Evolutionary conservation across 2,329 filamentous ascomycete genomes (phyloP), one percentile per base, ranked within the genome.

Genomic region (Ophiostoma piceae): DNA sequence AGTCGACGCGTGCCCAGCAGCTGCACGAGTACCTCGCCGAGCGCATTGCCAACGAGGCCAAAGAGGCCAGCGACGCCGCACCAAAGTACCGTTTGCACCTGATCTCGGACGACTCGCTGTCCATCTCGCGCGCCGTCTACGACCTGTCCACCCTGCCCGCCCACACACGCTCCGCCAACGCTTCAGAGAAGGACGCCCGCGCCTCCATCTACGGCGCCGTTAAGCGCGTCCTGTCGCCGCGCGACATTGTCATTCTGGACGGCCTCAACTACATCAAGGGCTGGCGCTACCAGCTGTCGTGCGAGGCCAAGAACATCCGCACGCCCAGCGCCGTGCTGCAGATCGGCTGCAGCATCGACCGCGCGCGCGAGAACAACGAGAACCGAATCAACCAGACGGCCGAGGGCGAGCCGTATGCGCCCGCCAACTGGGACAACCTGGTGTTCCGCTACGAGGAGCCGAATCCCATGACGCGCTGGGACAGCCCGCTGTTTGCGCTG

Each of bases 211-310:
- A 91, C 77, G 92, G 86, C 71, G 91, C 92, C 71, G 89, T 94
- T 65, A 94, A 94, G 82, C 85, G 92, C 62, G 85, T 88, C 67
- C 83, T 96, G 39, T 88, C 85, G 71, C 85, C 88, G 70, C 87
- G 87, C 75, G 90, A 92, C 76, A 88, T 96, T 71, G 90, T 95
- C 68, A 87, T 96, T 66, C 86, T 92, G 19, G 92, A 96, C 77
- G 88, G 89, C 1, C 81, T 92, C 71, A 95, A 95, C 79, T 96
- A 95, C 79, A 96, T 96, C 80, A 95, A 95, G 79, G 92, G 92
- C 51, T 95, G 91, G 86, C 85, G 92, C 67, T 96, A 96, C 78
- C 92, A 96, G 82, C 82, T 96, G 29, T 90, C 90, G 78, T 94
- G 92, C 80, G 92, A 95, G 79, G 88, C 92, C 51, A 95, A 95